Base-by-base conservation (phyloP, 352 stramenopile genomes). In the Globisporangium mamillatum region DNA sequence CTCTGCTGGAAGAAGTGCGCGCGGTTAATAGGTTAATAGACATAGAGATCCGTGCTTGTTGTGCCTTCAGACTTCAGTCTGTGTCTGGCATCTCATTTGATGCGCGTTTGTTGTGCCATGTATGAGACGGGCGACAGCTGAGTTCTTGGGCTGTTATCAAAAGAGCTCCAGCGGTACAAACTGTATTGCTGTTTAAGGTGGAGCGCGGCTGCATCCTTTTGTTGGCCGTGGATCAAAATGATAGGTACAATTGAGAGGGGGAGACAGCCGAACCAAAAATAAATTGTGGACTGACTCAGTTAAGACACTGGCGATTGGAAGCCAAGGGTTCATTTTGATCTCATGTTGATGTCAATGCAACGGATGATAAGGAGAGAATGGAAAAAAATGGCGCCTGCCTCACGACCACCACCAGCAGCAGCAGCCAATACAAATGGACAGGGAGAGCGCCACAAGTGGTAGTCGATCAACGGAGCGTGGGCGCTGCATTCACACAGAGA, bases 21-120 rank as follows among this genome's bases (percentile, higher is more conserved):
- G 25, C 16, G 32, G 57, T 63, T 50, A 63, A 63, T 63, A 63
- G 36, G 53, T 36, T 63, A 46, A 27, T 14, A 52, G 20, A 52
- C 44, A 52, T 22, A 52, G 44, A 52, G 18, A 24, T 52, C 18
- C 0, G 44, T 20, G 4, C 18, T 22, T 16, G 18, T 9, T 62
- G 18, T 46, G 6, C 25, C 10, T 46, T 32, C 24, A 34, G 24
- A 46, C 27, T 38, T 50, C 6, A 20, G 41, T 20, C 32, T 38
- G 32, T 38, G 32, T 38, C 32, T 38, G 32, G 32, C 7, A 38
- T 38, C 32, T 38, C 32, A 38, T 38, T 12, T n/a, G 14, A n/a
- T 18, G 16, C 10, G 14, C 16, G 6, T 7, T 50, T 50, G 41
- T 57, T 58, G 24, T 34, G 12, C 12, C 5, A 58, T 38, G 16